Percentiles rank a stretch among this genome's conserved stretches.
These are phyloP conservation scores for Microbotryum intermedium DNA, from an alignment of 1,284 basidiomycete species.

Conservation along the genomic window DNA sequence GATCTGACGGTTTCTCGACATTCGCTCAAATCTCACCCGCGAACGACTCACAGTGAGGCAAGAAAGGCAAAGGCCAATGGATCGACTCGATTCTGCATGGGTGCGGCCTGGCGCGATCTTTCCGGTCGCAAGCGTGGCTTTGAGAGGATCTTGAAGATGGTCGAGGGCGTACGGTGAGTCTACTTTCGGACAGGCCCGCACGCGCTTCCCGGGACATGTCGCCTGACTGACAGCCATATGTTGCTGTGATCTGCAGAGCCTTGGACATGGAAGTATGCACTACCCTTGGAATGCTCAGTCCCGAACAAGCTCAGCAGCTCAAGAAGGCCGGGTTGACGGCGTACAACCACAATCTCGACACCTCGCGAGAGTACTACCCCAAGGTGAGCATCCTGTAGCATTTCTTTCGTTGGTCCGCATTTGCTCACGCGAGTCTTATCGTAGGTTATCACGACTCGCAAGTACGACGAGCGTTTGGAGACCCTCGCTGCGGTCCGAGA, in stretches of 20 bases:
- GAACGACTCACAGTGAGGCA: slow-evolving; percentile 42
- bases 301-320: slow-evolving; percentile 83
- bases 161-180: slow-evolving; percentile 52
- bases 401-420: neutral
- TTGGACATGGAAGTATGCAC: slow-evolving; percentile 70
- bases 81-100: slow-evolving; percentile 97
- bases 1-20: neutral
- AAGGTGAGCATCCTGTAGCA: slow-evolving; percentile 46
- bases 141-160: slow-evolving; percentile 89
- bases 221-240: neutral
- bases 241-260: slow-evolving; percentile 25
- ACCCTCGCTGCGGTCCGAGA: slow-evolving; percentile 85
- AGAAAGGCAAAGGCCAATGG: slow-evolving; percentile 91
- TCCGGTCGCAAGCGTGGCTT: slow-evolving; percentile 90
- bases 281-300: slow-evolving; percentile 89
- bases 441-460: slow-evolving; percentile 87
- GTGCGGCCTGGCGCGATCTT: slow-evolving; percentile 96
- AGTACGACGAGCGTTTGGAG: slow-evolving; percentile 84
- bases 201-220: slow-evolving; percentile 35
- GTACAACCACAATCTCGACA: slow-evolving; percentile 98
- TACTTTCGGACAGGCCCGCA: slow-evolving; percentile 62
- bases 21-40: neutral
- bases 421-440: neutral
- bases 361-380: slow-evolving; percentile 93
- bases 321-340: slow-evolving; percentile 95